These are phyloP conservation scores for Epichloe coenophiala DNA, from an alignment of 2,329 filamentous ascomycete species.

Conservation along the genomic window DNA sequence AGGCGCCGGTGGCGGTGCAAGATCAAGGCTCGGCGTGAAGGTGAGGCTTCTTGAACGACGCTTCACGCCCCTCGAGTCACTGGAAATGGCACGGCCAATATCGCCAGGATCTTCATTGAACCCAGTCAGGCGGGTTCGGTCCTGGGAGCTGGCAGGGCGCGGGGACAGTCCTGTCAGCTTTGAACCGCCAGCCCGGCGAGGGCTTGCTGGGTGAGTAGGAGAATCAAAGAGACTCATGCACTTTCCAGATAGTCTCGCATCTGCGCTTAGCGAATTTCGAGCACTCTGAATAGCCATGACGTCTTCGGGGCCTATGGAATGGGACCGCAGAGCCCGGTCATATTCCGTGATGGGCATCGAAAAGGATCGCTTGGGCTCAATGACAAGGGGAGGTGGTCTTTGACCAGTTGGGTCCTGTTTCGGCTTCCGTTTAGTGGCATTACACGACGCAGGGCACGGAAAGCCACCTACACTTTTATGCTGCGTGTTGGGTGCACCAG, in stretches of 20 bases:
- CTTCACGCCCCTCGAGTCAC: conserved; percentile 33
- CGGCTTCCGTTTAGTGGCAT: neutral
- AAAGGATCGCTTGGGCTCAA: conserved; percentile 38
- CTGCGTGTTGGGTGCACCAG: conserved; percentile 10
- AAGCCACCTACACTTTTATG: conserved; percentile 35
- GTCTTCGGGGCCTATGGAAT: conserved; percentile 45
- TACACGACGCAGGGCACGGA: neutral
- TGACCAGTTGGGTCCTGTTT: conserved; percentile 22
- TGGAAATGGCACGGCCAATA: conserved; percentile 49
- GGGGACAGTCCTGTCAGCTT: conserved; percentile 44
- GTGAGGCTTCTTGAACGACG: conserved; percentile 48
- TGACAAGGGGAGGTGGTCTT: conserved; percentile 21
- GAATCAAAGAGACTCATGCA: neutral
- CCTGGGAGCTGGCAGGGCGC: conserved; percentile 47
- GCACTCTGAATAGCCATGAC: conserved; percentile 38
- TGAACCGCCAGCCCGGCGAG: conserved; percentile 18
- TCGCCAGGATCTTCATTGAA: conserved; percentile 33
- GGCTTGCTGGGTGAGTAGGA: conserved; percentile 12
- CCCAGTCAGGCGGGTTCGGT: conserved; percentile 26
- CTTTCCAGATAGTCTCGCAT: conserved; percentile 21
- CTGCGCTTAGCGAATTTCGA: conserved; percentile 38
- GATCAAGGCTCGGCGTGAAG: conserved; percentile 32
- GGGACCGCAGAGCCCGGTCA: conserved; percentile 45
- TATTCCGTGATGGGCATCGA: conserved; percentile 49
- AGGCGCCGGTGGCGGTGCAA: neutral